Conservation (phyloP, 2,329 filamentous ascomycete species). For the Clathrospora elynae region DNA sequence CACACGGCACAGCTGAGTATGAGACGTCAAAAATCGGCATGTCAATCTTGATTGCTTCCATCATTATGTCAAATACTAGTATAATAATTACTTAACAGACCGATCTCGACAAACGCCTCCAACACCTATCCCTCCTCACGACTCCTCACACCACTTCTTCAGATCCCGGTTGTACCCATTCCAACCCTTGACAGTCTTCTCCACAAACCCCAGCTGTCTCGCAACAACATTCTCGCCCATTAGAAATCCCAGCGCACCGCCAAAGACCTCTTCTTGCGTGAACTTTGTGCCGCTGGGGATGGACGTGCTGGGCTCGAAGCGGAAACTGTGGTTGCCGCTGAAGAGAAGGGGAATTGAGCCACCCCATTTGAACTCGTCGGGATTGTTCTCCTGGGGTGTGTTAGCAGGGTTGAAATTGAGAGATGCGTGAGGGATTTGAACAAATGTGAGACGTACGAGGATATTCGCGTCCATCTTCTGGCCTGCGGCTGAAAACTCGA, state of each 20-base stretch:
- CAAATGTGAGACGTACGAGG: constrained; percentile 7
- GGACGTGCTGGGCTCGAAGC: constrained; percentile 13
- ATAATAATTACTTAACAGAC: too few species aligned
- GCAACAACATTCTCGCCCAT: constrained; percentile 20
- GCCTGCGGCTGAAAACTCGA: constrained; percentile 9
- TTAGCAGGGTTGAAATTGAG: constrained; percentile 1
- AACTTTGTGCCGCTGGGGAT: constrained; percentile 23
- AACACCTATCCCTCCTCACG: too few species aligned
- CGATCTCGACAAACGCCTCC: too few species aligned
- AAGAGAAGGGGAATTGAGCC: constrained; percentile 23
- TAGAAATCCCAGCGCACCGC: constrained; percentile 19
- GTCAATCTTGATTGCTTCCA: too few species aligned
- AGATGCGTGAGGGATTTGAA: neutral
- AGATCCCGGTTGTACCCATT: constrained; percentile 21
- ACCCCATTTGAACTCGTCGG: constrained; percentile 16
- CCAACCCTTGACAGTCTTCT: constrained; percentile 19
- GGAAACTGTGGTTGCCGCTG: constrained; percentile 24
- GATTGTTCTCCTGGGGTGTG: constrained; percentile 15
- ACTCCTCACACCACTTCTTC: constrained; percentile 20
- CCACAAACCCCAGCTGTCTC: constrained; percentile 12
- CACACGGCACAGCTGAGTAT: too few species aligned
- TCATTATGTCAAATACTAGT: too few species aligned
- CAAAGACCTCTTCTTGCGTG: constrained; percentile 26
- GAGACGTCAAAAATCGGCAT: too few species aligned
- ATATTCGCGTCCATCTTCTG: constrained; percentile 14